Evolutionary conservation across 2,329 filamentous ascomycete genomes (phyloP).

Genomic region (Cordyceps sp.): DNA sequence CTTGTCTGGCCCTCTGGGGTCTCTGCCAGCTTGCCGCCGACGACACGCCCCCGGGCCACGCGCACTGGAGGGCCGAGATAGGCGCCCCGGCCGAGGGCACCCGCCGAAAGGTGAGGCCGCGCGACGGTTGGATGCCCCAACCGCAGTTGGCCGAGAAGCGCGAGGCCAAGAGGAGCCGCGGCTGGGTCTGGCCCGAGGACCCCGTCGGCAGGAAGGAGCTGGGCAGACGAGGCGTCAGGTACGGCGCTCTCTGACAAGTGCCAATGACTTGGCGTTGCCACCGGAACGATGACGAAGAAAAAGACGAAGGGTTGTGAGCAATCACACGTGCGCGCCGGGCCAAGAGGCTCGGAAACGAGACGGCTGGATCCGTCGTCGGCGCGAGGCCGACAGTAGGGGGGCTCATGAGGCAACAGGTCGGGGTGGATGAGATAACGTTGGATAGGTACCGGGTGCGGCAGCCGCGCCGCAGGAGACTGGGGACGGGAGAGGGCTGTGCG

Average conservation of each 20-base stretch:
- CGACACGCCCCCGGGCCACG: constrained; percentile 34
- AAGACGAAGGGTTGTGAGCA: too few species aligned
- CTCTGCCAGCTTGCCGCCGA: constrained; percentile 55
- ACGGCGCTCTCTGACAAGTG: constrained; percentile 19
- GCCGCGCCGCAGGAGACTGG: background rate
- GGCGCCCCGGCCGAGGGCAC: constrained; percentile 60
- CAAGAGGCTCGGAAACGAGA: background rate
- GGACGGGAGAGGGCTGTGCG: background rate
- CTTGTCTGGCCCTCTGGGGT: constrained; percentile 61
- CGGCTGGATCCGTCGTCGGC: background rate
- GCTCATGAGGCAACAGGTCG: too few species aligned
- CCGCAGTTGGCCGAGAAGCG: constrained; percentile 59
- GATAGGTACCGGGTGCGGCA: too few species aligned
- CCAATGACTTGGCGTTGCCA: too few species aligned
- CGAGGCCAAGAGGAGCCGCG: constrained; percentile 55
- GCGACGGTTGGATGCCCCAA: constrained; percentile 62
- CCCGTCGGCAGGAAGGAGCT: constrained; percentile 55
- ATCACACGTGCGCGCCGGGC: too few species aligned
- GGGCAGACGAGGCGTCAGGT: constrained; percentile 46
- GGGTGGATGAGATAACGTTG: too few species aligned
- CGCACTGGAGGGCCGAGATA: constrained; percentile 52
- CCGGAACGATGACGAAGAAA: too few species aligned
- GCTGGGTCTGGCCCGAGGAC: constrained; percentile 65
- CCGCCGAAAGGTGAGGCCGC: constrained; percentile 49
- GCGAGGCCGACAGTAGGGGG: background rate